A percentile compares a stretch with the other conserved stretches of the same genome.
Evolutionary conservation across 805 yeast species (phyloP).

Genomic region (Clavispora asparagi): DNA sequence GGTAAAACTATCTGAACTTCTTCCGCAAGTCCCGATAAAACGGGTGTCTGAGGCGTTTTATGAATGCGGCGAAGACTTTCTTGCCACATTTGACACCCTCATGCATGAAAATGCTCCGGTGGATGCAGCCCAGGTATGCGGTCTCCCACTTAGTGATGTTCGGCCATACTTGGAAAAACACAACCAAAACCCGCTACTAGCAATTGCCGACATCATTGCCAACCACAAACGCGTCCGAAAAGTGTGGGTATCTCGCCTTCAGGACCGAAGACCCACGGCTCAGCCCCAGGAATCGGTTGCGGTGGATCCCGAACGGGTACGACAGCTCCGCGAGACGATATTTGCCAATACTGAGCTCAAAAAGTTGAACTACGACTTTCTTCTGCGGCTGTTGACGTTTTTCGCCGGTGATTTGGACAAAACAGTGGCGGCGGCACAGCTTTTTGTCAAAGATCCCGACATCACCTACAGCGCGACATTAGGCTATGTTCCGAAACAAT

Average conservation of each 20-base stretch:
- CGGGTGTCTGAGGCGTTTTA: conserved; percentile 24
- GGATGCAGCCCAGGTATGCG: neutral
- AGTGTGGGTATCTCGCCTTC: conserved; percentile 7
- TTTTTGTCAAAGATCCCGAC: conserved; percentile 22
- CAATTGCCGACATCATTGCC: conserved; percentile 33
- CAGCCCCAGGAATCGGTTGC: neutral
- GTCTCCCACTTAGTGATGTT: conserved; percentile 1
- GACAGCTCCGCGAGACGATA: conserved; percentile 6
- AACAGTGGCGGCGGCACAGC: conserved; percentile 31
- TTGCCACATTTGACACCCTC: conserved; percentile 19
- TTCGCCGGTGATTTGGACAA: conserved; percentile 40
- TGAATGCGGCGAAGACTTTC: conserved; percentile 25
- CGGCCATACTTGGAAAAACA: conserved; percentile 21
- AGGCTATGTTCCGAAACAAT: neutral
- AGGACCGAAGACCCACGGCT: conserved; percentile 1
- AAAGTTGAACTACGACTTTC: conserved; percentile 34
- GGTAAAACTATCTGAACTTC: conserved; percentile 34
- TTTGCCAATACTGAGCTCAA: conserved; percentile 26
- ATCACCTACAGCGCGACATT: neutral
- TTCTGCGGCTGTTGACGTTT: conserved; percentile 33
- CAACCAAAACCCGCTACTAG: conserved; percentile 20
- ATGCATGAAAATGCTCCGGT: conserved; percentile 2
- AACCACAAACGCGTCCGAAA: conserved; percentile 7
- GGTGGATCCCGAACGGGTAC: conserved; percentile 20
- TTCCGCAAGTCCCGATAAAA: conserved; percentile 36